phyloP scores from a whole-genome alignment of 2,329 filamentous ascomycete genomes.

The Diaporthe vaccinii region DNA sequence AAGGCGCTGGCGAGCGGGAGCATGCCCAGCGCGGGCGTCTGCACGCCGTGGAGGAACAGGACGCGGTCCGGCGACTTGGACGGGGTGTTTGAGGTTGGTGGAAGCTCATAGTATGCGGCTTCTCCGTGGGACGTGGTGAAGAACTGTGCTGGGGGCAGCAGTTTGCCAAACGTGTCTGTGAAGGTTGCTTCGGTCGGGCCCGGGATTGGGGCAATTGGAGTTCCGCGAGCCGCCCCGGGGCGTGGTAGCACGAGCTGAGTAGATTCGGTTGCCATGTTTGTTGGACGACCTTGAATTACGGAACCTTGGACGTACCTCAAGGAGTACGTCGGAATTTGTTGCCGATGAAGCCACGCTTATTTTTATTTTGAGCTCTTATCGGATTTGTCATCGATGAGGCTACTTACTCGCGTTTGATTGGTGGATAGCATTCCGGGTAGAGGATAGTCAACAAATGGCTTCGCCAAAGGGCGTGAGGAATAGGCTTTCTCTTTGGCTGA shows the following conservation, averaged over 20 bases:
- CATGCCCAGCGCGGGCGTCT: constrained; percentile 64
- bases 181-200: constrained; percentile 55
- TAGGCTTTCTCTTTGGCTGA: background rate
- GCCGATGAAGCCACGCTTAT: background rate
- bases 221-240: background rate
- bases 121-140: constrained; percentile 50
- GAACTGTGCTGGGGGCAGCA: constrained; percentile 55
- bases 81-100: constrained; percentile 39
- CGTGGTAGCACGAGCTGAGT: constrained; percentile 34
- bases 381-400: constrained; percentile 7
- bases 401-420: background rate
- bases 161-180: constrained; percentile 51
- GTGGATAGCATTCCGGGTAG: background rate
- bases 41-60: constrained; percentile 64
- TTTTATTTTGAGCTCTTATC: background rate
- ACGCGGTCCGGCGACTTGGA: constrained; percentile 46
- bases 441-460: background rate
- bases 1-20: constrained; percentile 56
- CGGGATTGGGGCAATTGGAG: constrained; percentile 45
- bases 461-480: background rate
- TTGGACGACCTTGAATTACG: background rate
- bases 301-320: background rate
- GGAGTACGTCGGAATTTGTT: rapidly evolving
- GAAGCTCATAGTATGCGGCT: constrained; percentile 57
- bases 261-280: constrained; percentile 4